Conservation (phyloP, 129 eudicot genomes). For the Pittosporum tobira region DNA sequence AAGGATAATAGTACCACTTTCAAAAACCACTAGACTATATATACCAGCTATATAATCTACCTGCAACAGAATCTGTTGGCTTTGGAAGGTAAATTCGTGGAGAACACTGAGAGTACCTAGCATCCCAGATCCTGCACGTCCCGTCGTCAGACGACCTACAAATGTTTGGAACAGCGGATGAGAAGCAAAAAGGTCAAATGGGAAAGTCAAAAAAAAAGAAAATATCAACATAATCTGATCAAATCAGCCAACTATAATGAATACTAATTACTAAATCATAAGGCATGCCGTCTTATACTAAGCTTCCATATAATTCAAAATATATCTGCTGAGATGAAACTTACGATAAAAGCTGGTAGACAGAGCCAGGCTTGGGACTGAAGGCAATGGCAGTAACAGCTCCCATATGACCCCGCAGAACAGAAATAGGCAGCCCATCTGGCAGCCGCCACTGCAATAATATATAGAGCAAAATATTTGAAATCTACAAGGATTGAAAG, state of each 20-base stretch:
- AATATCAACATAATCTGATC: neutral
- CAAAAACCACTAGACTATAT: constrained; percentile 4
- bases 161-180: neutral
- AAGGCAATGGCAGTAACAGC: constrained; percentile 99
- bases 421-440: constrained; percentile 83
- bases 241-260: neutral
- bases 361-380: constrained; percentile 54
- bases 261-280: neutral
- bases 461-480: constrained; percentile 16
- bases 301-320: neutral
- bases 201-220: neutral
- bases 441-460: constrained; percentile 98
- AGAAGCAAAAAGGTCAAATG: neutral
- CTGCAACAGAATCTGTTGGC: constrained; percentile 37
- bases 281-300: neutral
- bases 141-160: constrained; percentile 96
- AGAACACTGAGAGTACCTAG: constrained; percentile 52
- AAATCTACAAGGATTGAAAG: constrained; percentile 2
- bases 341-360: constrained; percentile 92
- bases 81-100: constrained; percentile 78
- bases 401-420: constrained; percentile 80
- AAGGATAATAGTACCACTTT: constrained; percentile 1
- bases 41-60: constrained; percentile 30
- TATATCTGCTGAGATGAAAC: constrained; percentile 14
- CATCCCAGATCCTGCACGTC: constrained; percentile 96